Evolutionary conservation across 1,139 yeast genomes (phyloP).

Genomic region (Martiniozyma asiatica): DNA sequence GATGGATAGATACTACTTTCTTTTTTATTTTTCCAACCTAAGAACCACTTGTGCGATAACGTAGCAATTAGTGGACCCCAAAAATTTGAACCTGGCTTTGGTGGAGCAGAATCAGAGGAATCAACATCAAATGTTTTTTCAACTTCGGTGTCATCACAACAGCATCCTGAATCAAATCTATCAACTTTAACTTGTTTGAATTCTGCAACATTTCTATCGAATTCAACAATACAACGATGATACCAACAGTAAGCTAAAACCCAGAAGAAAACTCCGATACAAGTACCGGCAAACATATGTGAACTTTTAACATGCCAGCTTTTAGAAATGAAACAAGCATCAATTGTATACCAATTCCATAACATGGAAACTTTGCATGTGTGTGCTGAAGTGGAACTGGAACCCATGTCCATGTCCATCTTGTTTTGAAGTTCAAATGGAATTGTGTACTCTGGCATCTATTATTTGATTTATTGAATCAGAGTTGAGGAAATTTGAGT

Average conservation of each 20-base stretch:
- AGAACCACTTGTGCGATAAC: conserved; percentile 32
- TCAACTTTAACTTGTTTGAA: conserved; percentile 9
- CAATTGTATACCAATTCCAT: conserved; percentile 51
- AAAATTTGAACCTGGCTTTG: conserved; percentile 11
- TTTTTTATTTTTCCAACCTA: conserved; percentile 12
- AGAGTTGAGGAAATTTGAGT: too few species aligned
- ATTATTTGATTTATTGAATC: too few species aligned
- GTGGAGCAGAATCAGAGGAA: not conserved
- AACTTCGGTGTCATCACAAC: conserved; percentile 6
- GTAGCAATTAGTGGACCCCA: conserved; percentile 24
- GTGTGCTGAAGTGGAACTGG: conserved; percentile 1
- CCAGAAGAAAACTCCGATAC: conserved; percentile 51
- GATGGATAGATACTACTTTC: conserved; percentile 25
- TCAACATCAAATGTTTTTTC: conserved; percentile 1
- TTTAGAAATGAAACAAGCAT: conserved; percentile 49
- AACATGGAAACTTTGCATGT: conserved; percentile 26
- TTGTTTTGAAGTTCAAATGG: conserved; percentile 5
- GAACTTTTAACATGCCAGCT: conserved; percentile 52
- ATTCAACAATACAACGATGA: conserved; percentile 44
- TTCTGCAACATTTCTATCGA: conserved; percentile 30
- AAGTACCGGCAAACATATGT: conserved; percentile 60
- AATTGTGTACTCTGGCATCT: too few species aligned
- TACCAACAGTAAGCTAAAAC: conserved; percentile 48
- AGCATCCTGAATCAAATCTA: conserved; percentile 5
- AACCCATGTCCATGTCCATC: conserved; percentile 9